A percentile compares a stretch with the other conserved stretches of the same genome.
Evolutionary conservation across 169 alveolate species (phyloP).

Genomic region (Cryptosporidium canis): DNA sequence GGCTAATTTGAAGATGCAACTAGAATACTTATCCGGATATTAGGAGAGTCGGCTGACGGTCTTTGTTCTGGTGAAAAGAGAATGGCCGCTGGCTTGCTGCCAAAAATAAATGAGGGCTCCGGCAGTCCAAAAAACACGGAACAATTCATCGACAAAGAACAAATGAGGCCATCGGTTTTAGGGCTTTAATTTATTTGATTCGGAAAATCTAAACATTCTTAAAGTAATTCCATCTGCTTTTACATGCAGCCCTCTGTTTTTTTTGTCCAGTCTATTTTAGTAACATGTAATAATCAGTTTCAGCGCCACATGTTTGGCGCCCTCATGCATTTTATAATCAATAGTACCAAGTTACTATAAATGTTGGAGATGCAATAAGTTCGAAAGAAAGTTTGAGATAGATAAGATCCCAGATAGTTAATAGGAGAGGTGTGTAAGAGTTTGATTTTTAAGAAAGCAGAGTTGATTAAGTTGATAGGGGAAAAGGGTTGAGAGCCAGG

Average conservation of each 20-base stretch:
- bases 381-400: neutral
- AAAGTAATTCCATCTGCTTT: neutral
- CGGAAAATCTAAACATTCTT: neutral
- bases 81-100: too few relatives aligned
- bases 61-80: too few relatives aligned
- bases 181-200: neutral
- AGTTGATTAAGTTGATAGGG: neutral
- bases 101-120: too few relatives aligned
- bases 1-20: too few relatives aligned
- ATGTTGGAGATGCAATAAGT: conserved; percentile 13
- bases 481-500: neutral
- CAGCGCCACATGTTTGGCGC: neutral
- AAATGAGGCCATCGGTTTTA: too few relatives aligned
- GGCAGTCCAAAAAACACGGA: too few relatives aligned
- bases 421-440: neutral
- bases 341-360: conserved; percentile 57
- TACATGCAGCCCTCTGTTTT: neutral
- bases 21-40: too few relatives aligned
- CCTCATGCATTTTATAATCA: conserved; percentile 43
- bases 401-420: neutral
- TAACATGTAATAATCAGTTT: neutral
- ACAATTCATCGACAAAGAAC: too few relatives aligned
- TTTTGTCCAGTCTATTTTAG: neutral
- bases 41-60: too few relatives aligned
- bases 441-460: neutral